Evolutionary conservation across 345 rosid genomes (phyloP).

Genomic region (Salix exigua): DNA sequence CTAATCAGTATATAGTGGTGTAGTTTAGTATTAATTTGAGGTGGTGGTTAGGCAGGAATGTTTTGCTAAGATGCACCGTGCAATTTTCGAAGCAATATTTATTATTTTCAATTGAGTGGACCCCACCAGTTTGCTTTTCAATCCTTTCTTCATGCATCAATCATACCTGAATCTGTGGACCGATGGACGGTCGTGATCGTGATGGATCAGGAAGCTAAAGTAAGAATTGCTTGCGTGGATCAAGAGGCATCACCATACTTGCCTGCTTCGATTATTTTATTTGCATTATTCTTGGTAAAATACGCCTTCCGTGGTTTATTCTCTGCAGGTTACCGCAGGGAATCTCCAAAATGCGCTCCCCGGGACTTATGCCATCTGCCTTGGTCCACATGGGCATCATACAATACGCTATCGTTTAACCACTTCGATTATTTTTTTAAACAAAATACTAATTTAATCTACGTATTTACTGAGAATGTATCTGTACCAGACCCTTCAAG

Average conservation of each 20-base stretch:
- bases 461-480: too few species aligned
- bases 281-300: neutral
- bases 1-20: neutral
- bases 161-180: neutral
- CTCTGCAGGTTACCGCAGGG: conserved; percentile 20
- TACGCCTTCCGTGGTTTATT: neutral
- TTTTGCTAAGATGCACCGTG: conserved; percentile 14
- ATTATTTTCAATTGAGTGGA: neutral
- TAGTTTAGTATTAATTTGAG: neutral
- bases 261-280: too few species aligned
- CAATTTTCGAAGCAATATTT: too few species aligned
- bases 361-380: conserved; percentile 19
- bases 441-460: too few species aligned
- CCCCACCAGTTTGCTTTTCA: neutral
- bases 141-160: neutral
- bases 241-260: too few species aligned
- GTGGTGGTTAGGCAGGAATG: neutral
- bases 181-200: conserved; percentile 19
- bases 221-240: too few species aligned
- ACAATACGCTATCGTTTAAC: neutral
- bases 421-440: too few species aligned
- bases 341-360: conserved; percentile 36
- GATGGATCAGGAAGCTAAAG: conserved; percentile 6
- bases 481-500: too few species aligned
- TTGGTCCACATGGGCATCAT: conserved; percentile 6